Percentiles rank a stretch among this genome's conserved stretches.
Conservation (phyloP, 495 filamentous ascomycete species). For the Zalerion maritima region DNA sequence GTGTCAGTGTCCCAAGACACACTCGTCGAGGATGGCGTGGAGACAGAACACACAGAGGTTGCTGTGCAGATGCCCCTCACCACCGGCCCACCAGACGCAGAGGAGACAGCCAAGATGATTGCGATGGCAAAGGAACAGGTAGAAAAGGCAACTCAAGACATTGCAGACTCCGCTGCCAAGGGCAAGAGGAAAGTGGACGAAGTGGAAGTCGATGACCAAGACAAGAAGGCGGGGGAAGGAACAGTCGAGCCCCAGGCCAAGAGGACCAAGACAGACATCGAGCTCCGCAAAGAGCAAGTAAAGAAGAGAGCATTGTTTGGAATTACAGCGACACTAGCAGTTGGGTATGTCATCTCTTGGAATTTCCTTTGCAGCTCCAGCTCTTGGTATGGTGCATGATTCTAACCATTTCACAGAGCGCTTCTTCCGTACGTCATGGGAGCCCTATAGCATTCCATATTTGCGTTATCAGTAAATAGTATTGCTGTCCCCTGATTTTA, state of each 20-base stretch:
- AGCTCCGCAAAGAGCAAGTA: constrained; percentile 69
- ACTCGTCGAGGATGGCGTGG: constrained; percentile 46
- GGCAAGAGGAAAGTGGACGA: constrained; percentile 78
- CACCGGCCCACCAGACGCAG: constrained; percentile 55
- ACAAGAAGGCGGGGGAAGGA: constrained; percentile 22
- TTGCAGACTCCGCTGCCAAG: constrained; percentile 29
- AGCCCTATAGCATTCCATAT: too few species aligned
- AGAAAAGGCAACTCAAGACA: constrained; percentile 51
- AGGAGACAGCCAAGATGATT: constrained; percentile 67
- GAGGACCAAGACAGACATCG: constrained; percentile 58
- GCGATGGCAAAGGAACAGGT: constrained; percentile 84
- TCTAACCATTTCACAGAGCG: too few species aligned
- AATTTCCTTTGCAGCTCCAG: background rate
- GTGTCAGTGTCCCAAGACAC: constrained; percentile 56
- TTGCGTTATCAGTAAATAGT: too few species aligned
- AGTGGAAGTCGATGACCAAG: constrained; percentile 28
- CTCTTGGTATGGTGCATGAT: too few species aligned
- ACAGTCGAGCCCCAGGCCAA: constrained; percentile 43
- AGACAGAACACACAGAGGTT: constrained; percentile 60
- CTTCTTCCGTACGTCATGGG: too few species aligned
- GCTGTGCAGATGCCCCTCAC: constrained; percentile 57
- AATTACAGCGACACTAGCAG: constrained; percentile 64
- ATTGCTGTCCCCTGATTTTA: too few species aligned
- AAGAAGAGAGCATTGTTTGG: constrained; percentile 72
- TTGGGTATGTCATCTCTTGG: constrained; percentile 54